These are phyloP conservation scores for Dendrobium huoshanense DNA, from an alignment of 106 monocot genomes.

Conservation along the genomic window DNA sequence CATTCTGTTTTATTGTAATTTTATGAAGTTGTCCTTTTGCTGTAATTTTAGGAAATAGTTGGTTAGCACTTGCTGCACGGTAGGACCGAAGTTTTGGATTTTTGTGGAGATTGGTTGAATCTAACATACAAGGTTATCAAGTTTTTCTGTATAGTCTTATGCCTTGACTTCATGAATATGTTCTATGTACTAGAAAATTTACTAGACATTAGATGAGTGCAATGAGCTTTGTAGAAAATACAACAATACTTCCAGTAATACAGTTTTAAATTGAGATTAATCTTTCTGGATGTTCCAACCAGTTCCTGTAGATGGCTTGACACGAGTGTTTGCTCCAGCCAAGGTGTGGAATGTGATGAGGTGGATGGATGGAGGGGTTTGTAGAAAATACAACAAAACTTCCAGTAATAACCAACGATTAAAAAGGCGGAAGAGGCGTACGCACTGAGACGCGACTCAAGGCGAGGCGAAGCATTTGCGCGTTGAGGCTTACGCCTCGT, in stretches of 20 bases:
- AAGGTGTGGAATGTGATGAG: neutral
- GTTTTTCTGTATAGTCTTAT: neutral
- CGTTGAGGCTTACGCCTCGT: too few species aligned
- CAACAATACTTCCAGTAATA: neutral
- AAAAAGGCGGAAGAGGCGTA: too few species aligned
- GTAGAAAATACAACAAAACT: too few species aligned
- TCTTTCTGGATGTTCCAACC: neutral
- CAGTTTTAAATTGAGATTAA: neutral
- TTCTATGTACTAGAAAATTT: neutral
- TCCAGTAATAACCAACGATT: too few species aligned
- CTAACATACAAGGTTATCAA: neutral
- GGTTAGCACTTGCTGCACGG: neutral
- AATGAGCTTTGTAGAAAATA: neutral
- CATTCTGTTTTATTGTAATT: neutral
- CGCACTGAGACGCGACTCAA: too few species aligned
- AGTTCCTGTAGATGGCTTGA: neutral
- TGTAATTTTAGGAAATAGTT: neutral
- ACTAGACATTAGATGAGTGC: neutral
- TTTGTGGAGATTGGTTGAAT: neutral
- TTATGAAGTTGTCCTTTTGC: neutral
- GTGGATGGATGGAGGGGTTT: neutral
- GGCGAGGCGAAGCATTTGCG: too few species aligned
- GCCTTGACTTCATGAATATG: neutral
- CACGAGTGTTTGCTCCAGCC: neutral
- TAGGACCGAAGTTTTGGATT: neutral